These are phyloP conservation scores for Penicillium desertorum DNA, from an alignment of 495 filamentous ascomycete genomes.

Conservation along the genomic window DNA sequence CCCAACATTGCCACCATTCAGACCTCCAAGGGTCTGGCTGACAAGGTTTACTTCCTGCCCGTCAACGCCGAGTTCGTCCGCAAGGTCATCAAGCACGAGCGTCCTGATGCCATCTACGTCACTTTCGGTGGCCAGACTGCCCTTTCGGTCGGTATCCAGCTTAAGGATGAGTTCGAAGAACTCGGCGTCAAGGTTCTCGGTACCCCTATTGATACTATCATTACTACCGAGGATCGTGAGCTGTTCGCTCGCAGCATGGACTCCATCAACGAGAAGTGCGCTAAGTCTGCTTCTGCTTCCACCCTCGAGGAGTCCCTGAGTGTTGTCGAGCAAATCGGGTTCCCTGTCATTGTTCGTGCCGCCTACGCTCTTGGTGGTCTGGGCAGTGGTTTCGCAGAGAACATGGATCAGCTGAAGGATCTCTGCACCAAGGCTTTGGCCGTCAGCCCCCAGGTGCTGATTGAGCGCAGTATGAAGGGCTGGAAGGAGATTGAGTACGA, in stretches of 20 bases:
- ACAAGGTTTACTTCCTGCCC: conserved; percentile 98
- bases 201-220: conserved; percentile 96
- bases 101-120: conserved; percentile 93
- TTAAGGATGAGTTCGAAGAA: conserved; percentile 90
- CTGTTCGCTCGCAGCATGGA: conserved; percentile 98
- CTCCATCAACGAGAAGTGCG: conserved; percentile 95
- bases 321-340: conserved; percentile 85
- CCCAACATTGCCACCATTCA: conserved; percentile 99
- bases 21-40: conserved; percentile 90
- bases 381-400: conserved; percentile 91
- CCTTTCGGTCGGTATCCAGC: conserved; percentile 88
- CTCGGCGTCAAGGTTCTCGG: conserved; percentile 92
- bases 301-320: conserved; percentile 79
- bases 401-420: conserved; percentile 80
- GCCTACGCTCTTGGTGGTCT: conserved; percentile 95
- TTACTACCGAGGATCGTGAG: conserved; percentile 96
- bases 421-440: conserved; percentile 95
- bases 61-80: conserved; percentile 95
- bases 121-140: conserved; percentile 98
- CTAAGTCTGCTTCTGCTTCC: conserved; percentile 90
- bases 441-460: conserved; percentile 91
- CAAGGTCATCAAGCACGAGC: conserved; percentile 93
- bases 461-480: conserved; percentile 98
- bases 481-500: conserved; percentile 99
- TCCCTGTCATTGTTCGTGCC: conserved; percentile 94